Evolutionary conservation across 495 filamentous ascomycete species (phyloP), one percentile per base, ranked within the genome.

Genomic region (Aspergillus bertholletiae): DNA sequence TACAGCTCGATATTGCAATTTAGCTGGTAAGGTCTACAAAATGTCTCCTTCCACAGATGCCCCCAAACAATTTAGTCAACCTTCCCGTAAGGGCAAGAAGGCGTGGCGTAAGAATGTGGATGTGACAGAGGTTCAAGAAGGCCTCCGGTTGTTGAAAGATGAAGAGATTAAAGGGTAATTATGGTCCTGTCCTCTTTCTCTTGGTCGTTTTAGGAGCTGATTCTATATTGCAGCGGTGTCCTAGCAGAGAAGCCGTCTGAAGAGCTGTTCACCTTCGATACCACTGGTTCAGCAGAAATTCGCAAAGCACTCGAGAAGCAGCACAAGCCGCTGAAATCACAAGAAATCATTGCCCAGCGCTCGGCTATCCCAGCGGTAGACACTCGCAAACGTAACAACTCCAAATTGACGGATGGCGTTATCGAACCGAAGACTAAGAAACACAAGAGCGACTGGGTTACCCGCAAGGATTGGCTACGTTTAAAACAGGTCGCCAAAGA

Each of bases 101-200:
- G 94, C 94, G 18, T 98, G 94, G 94, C 81, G 94, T 60, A 98
- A 97, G 71, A 95, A 98, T 75, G 89, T 97, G 63, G 91, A 98
- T 70, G 80, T 97, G 46, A 84, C 89, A 13, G 86, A 94, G 51
- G 79, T 98, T 22, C 80, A 90, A 59, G 76, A 86, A 57, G 94
- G 95, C 41, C 82, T 98, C 41, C 88, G 95, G 53, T 73, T 86
- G 56, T 75, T 91, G 59, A 88, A 92, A 56, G 88, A 92, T 40
- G 90, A 96, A 74, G 84, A 95, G 58, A 90, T 95, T 55, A 83
- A 85, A 78, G 92, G 90, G 92, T 93, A 80, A 24, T 30, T 27
- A 17, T 32, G 45, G 22, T 23, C 45, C 2, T 28, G 43, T 58
- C 41, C 28, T 17, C 34, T 24, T 22, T 26, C 24, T 30, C 24